These are phyloP conservation scores for Podaxis sp. DNA, from an alignment of 768 basidiomycete species.

Conservation along the genomic window DNA sequence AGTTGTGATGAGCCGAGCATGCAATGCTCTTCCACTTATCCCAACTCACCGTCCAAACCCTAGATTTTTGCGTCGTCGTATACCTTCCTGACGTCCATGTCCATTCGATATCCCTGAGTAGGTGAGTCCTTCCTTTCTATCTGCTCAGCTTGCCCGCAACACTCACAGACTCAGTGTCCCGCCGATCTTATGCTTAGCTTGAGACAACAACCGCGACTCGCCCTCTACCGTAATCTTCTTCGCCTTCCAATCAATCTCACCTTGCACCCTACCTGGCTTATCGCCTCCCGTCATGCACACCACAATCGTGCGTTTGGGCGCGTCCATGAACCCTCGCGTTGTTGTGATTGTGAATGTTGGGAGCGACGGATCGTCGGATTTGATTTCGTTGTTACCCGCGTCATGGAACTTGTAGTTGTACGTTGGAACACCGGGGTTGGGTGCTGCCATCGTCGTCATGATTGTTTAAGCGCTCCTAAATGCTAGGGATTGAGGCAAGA, in stretches of 20 bases:
- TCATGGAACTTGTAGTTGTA: conserved; percentile 14
- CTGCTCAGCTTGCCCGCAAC: not conserved
- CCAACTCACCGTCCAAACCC: conserved; percentile 19
- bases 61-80: conserved; percentile 4
- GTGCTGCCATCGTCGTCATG: not conserved
- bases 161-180: conserved; percentile 18
- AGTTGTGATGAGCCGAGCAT: not conserved
- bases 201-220: conserved; percentile 1
- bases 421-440: not conserved
- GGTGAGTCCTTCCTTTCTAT: not conserved
- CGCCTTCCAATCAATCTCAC: conserved; percentile 18
- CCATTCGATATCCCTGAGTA: conserved; percentile 17
- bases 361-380: conserved; percentile 3
- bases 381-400: conserved; percentile 17
- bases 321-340: conserved; percentile 5
- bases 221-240: conserved; percentile 18
- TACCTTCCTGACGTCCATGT: conserved; percentile 19
- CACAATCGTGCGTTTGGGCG: conserved; percentile 3
- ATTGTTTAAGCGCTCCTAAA: not conserved
- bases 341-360: conserved; percentile 15
- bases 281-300: not conserved
- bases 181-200: conserved; percentile 17
- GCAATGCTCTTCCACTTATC: not conserved
- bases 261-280: not conserved
- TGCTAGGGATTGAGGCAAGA: not conserved